These are phyloP conservation scores for Cenococcum geophilum DNA, from an alignment of 495 filamentous ascomycete genomes.

Conservation along the genomic window DNA sequence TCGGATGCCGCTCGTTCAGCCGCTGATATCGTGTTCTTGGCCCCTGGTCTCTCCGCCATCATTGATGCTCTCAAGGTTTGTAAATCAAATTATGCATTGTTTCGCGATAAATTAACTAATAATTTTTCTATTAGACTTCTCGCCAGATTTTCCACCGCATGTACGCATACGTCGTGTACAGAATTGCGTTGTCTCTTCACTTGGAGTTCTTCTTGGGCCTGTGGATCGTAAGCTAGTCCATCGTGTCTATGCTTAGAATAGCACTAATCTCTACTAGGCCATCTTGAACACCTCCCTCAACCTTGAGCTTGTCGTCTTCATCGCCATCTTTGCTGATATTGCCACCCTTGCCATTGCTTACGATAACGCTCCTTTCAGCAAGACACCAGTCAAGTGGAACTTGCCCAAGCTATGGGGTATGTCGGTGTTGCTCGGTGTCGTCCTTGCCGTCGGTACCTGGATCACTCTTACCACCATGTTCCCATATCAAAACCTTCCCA, in stretches of 20 bases:
- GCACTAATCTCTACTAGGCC: conserved; percentile 22
- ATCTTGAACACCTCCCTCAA: conserved; percentile 77
- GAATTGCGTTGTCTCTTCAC: conserved; percentile 87
- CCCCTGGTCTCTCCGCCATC: conserved; percentile 84
- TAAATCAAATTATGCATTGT: no score
- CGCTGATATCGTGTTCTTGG: conserved; percentile 86
- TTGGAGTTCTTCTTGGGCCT: conserved; percentile 84
- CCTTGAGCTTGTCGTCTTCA: conserved; percentile 81
- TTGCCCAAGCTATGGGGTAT: conserved; percentile 88
- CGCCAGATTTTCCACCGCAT: conserved; percentile 96
- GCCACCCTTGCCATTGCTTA: conserved; percentile 91
- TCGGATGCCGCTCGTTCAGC: conserved; percentile 89
- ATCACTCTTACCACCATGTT: conserved; percentile 46
- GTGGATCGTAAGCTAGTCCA: conserved; percentile 55
- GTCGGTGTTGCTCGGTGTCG: conserved; percentile 72
- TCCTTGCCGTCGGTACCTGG: conserved; percentile 79
- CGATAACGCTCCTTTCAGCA: conserved; percentile 84
- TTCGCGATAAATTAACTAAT: no score
- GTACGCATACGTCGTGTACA: conserved; percentile 95
- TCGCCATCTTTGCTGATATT: conserved; percentile 92
- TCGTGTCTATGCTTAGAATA: no score
- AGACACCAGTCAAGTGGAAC: conserved; percentile 89
- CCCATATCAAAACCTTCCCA: conserved; percentile 31
- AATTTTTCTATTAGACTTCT: conserved; percentile 48
- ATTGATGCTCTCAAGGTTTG: conserved; percentile 73